Percentiles rank a stretch among this genome's conserved stretches.
These are phyloP conservation scores for Tulasnella sp. DNA, from an alignment of 768 basidiomycete genomes.

Conservation along the genomic window DNA sequence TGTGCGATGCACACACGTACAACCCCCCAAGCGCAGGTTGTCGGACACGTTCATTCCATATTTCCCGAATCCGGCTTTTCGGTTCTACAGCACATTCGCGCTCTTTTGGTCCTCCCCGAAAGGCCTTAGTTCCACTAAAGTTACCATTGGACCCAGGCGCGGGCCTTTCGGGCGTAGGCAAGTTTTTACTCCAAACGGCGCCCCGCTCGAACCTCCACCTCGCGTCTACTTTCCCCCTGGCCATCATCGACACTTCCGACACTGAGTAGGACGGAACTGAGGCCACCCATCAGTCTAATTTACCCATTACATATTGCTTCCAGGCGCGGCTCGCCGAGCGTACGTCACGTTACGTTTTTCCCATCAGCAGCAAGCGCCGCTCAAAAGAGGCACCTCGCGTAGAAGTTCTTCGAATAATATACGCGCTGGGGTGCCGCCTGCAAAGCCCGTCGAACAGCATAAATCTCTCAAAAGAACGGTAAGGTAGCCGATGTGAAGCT, in stretches of 20 bases:
- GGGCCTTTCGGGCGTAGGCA: neutral
- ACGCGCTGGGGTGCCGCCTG: neutral
- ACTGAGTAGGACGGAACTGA: neutral
- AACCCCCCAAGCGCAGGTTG: neutral
- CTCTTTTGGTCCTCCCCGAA: neutral
- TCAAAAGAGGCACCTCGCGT: neutral
- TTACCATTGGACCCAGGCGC: neutral
- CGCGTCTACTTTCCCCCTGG: neutral
- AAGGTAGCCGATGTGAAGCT: neutral
- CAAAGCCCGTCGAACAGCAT: neutral
- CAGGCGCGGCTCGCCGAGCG: neutral
- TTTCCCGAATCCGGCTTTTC: slow-evolving; percentile 7
- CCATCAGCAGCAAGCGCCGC: neutral
- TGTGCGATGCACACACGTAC: neutral
- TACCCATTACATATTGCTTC: neutral
- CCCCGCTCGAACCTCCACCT: neutral
- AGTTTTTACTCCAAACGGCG: neutral
- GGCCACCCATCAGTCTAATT: neutral
- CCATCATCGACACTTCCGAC: neutral
- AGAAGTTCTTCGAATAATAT: slow-evolving; percentile 2
- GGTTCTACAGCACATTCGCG: slow-evolving; percentile 1
- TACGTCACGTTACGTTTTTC: neutral
- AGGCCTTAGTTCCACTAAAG: neutral
- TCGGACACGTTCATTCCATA: slow-evolving; percentile 6
- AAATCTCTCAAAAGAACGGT: neutral